Base-by-base conservation (phyloP, 352 stramenopile genomes). In the Globisporangium ultimum region DNA sequence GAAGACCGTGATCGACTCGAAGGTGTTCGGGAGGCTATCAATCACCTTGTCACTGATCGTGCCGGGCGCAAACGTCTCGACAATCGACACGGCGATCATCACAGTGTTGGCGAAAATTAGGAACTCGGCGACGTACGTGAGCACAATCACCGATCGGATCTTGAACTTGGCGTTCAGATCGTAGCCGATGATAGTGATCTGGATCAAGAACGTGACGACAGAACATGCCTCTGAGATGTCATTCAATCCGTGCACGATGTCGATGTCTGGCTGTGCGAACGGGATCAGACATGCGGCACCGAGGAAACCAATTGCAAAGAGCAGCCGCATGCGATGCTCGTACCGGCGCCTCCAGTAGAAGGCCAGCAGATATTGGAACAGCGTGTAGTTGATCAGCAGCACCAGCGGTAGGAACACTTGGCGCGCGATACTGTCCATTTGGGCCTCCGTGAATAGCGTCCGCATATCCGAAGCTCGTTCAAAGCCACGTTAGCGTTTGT, bases 341-440 rank as follows among this genome's bases (percentile, higher is more conserved):
- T 47, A 18, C 22, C 66, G 43, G 5, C 61, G 63, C 2, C 32
- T 40, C 40, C 60, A 72, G 49, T 72, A 72, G 20, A 69, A 38
- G 14, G 36, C 15, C 1, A 66, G 7, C 17, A 84, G 67, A 51
- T 84, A 84, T 34, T 71, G 47, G 24, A 78, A 58, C 20, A 80
- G 53, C 5, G 71, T 61, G 46, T 68, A 81, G 64, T 78, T 79
- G 20, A 79, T 60, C 24, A 84, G 21, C 38, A 84, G 60, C 43
- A 66, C 56, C 9, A 81, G 20, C 12, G 74, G 74, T 22, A 76
- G 43, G 50, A 71, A 66, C 28, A 58, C 55, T 45, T 71, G 42
- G 15, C 2, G 12, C n/a, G 61, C 57, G 2, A 57, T 15, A 21
- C 17, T 11, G 42, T 68, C 42, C 20, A 74, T 71, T 43, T 70